A percentile compares a stretch with the other conserved stretches of the same genome.
phyloP scores from a whole-genome alignment of 352 stramenopile species.

The Aphanomyces invadans region DNA sequence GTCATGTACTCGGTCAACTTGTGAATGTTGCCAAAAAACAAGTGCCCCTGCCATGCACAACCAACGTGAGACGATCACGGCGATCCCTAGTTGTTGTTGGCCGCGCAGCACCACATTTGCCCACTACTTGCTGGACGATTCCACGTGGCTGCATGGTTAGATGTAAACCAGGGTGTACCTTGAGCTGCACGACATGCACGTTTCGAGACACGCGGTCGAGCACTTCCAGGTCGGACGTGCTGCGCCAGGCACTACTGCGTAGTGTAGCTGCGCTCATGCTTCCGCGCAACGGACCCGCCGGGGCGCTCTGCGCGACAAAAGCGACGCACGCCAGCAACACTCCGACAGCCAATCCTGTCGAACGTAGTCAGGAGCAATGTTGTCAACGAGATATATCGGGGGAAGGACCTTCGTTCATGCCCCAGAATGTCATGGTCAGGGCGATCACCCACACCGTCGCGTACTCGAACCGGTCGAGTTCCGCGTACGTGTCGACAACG shows the following conservation, averaged over 20 bases:
- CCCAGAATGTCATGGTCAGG: conserved; percentile 87
- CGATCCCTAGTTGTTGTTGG: too few species aligned
- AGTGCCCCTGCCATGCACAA: conserved; percentile 31
- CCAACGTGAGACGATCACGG: neutral
- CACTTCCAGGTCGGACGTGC: conserved; percentile 74
- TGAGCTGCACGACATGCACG: conserved; percentile 77
- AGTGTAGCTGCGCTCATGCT: conserved; percentile 88
- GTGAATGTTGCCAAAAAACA: conserved; percentile 90
- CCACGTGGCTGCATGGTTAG: too few species aligned
- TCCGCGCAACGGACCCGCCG: conserved; percentile 83
- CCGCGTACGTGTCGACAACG: conserved; percentile 79
- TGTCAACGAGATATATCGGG: neutral
- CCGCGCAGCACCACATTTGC: too few species aligned
- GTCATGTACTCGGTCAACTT: conserved; percentile 84
- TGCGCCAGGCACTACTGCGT: conserved; percentile 60
- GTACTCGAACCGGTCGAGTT: conserved; percentile 87
- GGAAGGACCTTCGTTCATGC: conserved; percentile 88
- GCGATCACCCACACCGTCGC: conserved; percentile 86
- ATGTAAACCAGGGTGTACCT: conserved; percentile 27
- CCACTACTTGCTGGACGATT: too few species aligned
- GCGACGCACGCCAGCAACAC: conserved; percentile 82
- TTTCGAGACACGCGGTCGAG: conserved; percentile 58
- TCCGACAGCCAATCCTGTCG: conserved; percentile 70
- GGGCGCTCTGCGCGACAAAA: conserved; percentile 86
- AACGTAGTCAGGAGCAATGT: neutral